phyloP scores from a whole-genome alignment of 176 grass and related monocot species.

The Aegilops bicornis region DNA sequence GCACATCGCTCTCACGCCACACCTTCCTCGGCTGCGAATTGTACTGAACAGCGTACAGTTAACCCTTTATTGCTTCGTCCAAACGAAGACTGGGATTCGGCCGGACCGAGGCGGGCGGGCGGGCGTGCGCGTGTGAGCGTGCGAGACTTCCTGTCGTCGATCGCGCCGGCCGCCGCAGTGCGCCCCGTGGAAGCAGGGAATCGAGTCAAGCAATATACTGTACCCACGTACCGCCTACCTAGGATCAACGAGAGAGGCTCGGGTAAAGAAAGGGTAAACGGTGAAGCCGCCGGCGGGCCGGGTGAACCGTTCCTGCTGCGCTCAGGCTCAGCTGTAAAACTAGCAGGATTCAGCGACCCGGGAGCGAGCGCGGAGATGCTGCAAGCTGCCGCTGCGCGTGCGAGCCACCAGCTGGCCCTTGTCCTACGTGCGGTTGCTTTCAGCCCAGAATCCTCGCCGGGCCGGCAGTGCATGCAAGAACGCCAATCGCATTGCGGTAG shows the following conservation, averaged over 20 bases:
- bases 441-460: neutral
- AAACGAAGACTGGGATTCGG: neutral
- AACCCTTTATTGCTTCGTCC: neutral
- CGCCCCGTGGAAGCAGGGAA: constrained; percentile 26
- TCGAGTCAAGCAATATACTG: neutral
- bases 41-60: neutral
- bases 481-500: neutral
- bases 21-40: neutral
- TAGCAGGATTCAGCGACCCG: neutral
- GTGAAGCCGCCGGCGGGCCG: neutral
- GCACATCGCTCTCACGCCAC: neutral
- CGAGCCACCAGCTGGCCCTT: neutral
- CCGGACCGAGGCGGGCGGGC: neutral
- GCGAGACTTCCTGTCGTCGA: neutral
- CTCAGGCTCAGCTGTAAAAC: neutral
- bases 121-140: neutral
- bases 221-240: neutral
- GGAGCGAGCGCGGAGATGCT: neutral
- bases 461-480: neutral
- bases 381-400: constrained; percentile 14
- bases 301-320: neutral
- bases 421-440: neutral
- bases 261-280: neutral
- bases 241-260: neutral
- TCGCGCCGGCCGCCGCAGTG: neutral